Percentiles rank a stretch among this genome's conserved stretches.
phyloP scores from a whole-genome alignment of 345 rosid genomes.

The Geranium rotundifolium region DNA sequence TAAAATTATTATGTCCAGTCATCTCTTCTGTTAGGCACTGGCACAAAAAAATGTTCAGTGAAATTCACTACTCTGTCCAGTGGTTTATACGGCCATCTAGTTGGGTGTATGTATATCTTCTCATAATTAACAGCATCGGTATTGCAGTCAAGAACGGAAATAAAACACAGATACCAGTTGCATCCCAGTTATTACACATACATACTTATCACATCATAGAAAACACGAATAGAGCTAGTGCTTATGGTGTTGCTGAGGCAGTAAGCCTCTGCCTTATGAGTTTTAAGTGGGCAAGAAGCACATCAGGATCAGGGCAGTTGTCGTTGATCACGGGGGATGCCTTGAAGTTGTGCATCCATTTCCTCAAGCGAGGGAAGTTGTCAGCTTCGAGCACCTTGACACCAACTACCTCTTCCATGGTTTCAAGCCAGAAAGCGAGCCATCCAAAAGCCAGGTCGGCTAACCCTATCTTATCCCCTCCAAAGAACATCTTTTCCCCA shows the following conservation, averaged over 20 bases:
- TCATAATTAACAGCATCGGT: background rate
- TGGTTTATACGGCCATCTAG: background rate
- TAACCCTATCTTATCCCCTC: constrained; percentile 16
- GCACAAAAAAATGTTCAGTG: background rate
- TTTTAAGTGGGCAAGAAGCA: background rate
- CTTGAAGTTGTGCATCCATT: constrained; percentile 22
- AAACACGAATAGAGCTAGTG: background rate
- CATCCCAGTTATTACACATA: background rate
- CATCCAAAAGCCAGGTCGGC: constrained; percentile 22
- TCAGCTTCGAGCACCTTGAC: constrained; percentile 13
- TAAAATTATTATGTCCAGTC: background rate
- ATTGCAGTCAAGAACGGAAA: background rate
- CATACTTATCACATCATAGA: background rate
- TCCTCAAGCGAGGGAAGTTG: constrained; percentile 17
- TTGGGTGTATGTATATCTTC: background rate
- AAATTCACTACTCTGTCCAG: background rate
- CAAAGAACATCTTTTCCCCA: constrained; percentile 19
- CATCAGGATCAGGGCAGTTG: constrained; percentile 16
- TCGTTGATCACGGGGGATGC: constrained; percentile 14
- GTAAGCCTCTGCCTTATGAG: background rate
- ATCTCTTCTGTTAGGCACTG: background rate
- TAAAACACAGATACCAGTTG: background rate
- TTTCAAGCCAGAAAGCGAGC: constrained; percentile 20
- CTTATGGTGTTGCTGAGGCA: background rate
- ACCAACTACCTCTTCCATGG: constrained; percentile 18